Percentiles rank a stretch among this genome's conserved stretches.
These are phyloP conservation scores for Fusarium sp. DNA, from an alignment of 2,329 filamentous ascomycete species.

Conservation along the genomic window DNA sequence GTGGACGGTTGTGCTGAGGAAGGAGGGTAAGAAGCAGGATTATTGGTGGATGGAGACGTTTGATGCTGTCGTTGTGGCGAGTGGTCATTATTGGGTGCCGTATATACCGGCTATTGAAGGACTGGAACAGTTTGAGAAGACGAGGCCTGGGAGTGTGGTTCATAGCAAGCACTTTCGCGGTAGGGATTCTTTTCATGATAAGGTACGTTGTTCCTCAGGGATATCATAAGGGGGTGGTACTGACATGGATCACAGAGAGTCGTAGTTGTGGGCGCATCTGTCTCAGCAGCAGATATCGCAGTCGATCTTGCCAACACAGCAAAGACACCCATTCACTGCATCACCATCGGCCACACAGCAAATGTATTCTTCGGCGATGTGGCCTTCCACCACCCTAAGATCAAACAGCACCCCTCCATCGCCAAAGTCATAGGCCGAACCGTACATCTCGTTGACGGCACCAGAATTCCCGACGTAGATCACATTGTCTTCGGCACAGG, in stretches of 20 bases:
- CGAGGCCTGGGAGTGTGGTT: constrained; percentile 62
- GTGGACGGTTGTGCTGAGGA: constrained; percentile 65
- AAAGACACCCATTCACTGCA: constrained; percentile 62
- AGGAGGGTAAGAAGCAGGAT: constrained; percentile 56
- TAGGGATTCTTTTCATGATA: constrained; percentile 58
- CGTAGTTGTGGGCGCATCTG: constrained; percentile 72
- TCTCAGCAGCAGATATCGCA: constrained; percentile 73
- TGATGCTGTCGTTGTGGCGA: constrained; percentile 71
- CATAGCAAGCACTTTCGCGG: constrained; percentile 68
- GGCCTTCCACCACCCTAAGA: constrained; percentile 70
- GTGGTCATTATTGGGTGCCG: constrained; percentile 70
- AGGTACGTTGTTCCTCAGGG: constrained; percentile 51
- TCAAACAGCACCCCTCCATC: constrained; percentile 62
- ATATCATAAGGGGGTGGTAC: fast-evolving
- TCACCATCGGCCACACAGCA: constrained; percentile 61
- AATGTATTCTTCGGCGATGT: constrained; percentile 69
- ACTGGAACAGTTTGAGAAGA: constrained; percentile 60
- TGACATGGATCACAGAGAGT: constrained; percentile 58
- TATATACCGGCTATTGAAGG: constrained; percentile 65
- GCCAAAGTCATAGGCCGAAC: constrained; percentile 59
- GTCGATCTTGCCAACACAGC: constrained; percentile 63
- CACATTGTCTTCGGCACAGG: constrained; percentile 75
- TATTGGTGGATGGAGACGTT: constrained; percentile 74
- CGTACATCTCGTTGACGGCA: constrained; percentile 69
- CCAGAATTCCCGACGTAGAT: constrained; percentile 65